Evolutionary conservation across 2,329 filamentous ascomycete genomes (phyloP).

Genomic region (Fusarium chuoi): DNA sequence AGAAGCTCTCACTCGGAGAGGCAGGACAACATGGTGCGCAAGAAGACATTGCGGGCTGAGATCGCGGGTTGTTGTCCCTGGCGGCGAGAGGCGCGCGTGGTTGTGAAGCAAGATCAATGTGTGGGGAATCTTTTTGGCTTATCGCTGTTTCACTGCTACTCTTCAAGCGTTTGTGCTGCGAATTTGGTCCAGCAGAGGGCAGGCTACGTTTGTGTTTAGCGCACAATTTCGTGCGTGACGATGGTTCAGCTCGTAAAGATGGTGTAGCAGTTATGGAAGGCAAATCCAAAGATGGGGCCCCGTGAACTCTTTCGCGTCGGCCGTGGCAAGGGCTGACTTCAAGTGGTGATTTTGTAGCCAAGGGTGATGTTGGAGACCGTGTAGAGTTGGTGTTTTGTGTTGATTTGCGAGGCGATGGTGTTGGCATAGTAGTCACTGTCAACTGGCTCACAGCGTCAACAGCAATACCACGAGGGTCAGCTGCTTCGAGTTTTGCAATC

Average conservation of each 20-base stretch:
- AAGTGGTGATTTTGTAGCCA: not conserved
- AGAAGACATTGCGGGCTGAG: constrained; percentile 15
- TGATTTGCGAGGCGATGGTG: constrained; percentile 47
- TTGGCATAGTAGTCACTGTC: constrained; percentile 52
- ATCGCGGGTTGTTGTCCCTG: constrained; percentile 40
- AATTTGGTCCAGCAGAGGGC: not conserved
- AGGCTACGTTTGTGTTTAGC: constrained; percentile 2
- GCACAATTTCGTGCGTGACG: not conserved
- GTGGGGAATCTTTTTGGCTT: not conserved
- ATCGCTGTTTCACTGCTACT: not conserved
- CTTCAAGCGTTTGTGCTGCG: constrained; percentile 36
- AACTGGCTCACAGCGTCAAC: constrained; percentile 59
- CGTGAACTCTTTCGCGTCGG: not conserved
- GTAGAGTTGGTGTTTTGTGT: constrained; percentile 40
- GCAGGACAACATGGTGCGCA: not conserved
- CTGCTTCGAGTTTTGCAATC: constrained; percentile 68
- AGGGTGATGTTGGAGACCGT: constrained; percentile 29
- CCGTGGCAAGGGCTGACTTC: not conserved
- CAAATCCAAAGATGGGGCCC: not conserved
- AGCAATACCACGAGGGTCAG: constrained; percentile 58
- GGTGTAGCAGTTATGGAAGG: constrained; percentile 15
- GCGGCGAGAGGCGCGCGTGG: constrained; percentile 36
- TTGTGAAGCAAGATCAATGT: not conserved
- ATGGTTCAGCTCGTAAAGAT: not conserved
- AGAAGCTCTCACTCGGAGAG: not conserved